phyloP scores from a whole-genome alignment of 2,329 filamentous ascomycete species.

The Penicillium aurantiogriseum region DNA sequence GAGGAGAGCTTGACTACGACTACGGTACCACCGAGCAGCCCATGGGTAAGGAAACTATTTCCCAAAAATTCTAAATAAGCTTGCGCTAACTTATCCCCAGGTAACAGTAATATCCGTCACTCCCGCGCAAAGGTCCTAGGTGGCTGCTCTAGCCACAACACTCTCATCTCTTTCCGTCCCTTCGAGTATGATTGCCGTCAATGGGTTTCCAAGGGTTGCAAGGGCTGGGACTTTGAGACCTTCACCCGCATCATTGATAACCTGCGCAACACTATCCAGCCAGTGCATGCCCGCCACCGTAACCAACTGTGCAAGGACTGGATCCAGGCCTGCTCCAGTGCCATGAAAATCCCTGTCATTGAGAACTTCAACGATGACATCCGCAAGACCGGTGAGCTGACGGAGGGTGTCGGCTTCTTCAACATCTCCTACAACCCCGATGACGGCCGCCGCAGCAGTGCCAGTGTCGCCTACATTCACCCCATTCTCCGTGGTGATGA shows the following conservation, averaged over 20 bases:
- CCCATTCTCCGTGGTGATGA: conserved; percentile 82
- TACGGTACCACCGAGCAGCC: conserved; percentile 88
- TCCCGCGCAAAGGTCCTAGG: conserved; percentile 89
- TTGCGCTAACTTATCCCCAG: conserved; percentile 39
- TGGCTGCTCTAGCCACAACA: conserved; percentile 92
- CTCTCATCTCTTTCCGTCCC: conserved; percentile 85
- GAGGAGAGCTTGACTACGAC: conserved; percentile 87
- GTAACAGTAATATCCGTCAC: conserved; percentile 89
- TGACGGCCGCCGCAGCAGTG: conserved; percentile 77
- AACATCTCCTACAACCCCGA: conserved; percentile 89
- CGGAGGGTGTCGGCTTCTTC: conserved; percentile 82
- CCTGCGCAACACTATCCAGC: conserved; percentile 85
- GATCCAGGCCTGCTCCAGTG: conserved; percentile 75
- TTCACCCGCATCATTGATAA: conserved; percentile 80
- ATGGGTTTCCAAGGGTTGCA: conserved; percentile 79
- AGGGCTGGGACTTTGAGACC: conserved; percentile 81
- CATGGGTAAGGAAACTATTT: conserved; percentile 54
- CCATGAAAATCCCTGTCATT: conserved; percentile 76
- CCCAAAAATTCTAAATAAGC: neutral
- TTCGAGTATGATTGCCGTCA: conserved; percentile 84
- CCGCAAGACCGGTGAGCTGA: conserved; percentile 67
- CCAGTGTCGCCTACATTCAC: conserved; percentile 89
- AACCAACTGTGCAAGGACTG: conserved; percentile 92
- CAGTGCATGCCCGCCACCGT: conserved; percentile 77
- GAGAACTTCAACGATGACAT: conserved; percentile 87